Evolutionary conservation across 305 asterid species (phyloP).

Genomic region (Fraxinus platypoda): DNA sequence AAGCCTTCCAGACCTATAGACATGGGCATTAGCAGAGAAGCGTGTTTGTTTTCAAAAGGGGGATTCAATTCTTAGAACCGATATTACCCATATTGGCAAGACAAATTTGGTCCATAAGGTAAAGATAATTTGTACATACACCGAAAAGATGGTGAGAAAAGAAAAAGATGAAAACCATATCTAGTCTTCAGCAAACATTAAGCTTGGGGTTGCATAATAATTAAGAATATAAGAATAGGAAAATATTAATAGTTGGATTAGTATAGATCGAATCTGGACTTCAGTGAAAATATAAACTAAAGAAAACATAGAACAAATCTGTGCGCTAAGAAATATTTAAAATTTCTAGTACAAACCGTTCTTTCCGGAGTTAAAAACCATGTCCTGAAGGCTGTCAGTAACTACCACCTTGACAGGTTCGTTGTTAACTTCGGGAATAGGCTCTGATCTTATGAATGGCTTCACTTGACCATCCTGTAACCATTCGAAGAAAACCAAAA

Average conservation of each 20-base stretch:
- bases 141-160: background rate
- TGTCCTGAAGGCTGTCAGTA: conserved; percentile 41
- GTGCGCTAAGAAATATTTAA: background rate
- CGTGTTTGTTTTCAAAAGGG: background rate
- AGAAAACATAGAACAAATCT: background rate
- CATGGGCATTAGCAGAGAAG: background rate
- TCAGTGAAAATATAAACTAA: background rate
- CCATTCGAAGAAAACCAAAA: conserved; percentile 4
- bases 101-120: background rate
- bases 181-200: background rate
- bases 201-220: background rate
- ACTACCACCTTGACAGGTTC: conserved; percentile 55
- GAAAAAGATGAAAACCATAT: background rate
- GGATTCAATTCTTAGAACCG: background rate
- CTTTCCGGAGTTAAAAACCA: conserved; percentile 43
- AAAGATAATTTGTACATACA: background rate
- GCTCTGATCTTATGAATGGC: conserved; percentile 43
- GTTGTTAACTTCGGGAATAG: conserved; percentile 42
- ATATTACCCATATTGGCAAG: background rate
- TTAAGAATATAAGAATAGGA: background rate
- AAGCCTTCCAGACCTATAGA: background rate
- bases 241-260: background rate
- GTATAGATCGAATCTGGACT: background rate
- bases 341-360: conserved; percentile 32
- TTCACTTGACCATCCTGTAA: conserved; percentile 42